Base-by-base conservation (phyloP, 1,139 yeast species). In the Starmera stellimalicola region DNA sequence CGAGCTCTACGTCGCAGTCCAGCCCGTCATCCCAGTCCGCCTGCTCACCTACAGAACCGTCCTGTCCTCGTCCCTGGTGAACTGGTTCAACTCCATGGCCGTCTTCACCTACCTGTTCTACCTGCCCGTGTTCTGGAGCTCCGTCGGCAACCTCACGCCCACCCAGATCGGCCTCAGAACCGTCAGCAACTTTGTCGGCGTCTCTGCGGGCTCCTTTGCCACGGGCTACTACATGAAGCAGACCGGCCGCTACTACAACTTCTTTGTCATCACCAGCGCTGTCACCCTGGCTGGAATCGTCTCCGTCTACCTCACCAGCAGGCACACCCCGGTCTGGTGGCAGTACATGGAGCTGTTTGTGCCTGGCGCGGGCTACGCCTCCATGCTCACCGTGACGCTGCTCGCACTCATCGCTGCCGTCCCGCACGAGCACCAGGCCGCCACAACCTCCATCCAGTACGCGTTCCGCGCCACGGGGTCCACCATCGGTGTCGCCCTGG, bases 401-500 rank as follows among this genome's bases (percentile, higher is more conserved):
- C 53, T 77, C 26, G 74, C 82, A 1, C 62, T 77, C 50, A 74
- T 77, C 34, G 73, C 83, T 3, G 74, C 84, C 0, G 53, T 77
- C 32, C 81, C 82, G 3, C 62, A 63, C 27, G 70, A 73, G 41
- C 68, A 63, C 43, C 88, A 79, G 53, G 88, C 88, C 5, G 70
- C 80, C 7, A 72, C 83, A 0, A 80, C 91, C 1, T 77, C 85
- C 1, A 78, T 80, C 39, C 84, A 79, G 45, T 80, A 80, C 52
- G 76, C 83, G 4, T 79, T 77, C 58, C 63, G 88, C 45, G 76
- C 87, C 3, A 73, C 81, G 6, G 91, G 88, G 0, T 76, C 84
- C 2, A 77, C 87, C 0, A 42, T 48, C 58, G 88, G 88, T 15
- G 83, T 80, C 10, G 64, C 88, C 1, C 51, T 76, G 18, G 78